Evolutionary conservation across 306 rosid species (phyloP), one percentile per base, ranked within the genome.

Genomic region (Phaseolus lunatus): DNA sequence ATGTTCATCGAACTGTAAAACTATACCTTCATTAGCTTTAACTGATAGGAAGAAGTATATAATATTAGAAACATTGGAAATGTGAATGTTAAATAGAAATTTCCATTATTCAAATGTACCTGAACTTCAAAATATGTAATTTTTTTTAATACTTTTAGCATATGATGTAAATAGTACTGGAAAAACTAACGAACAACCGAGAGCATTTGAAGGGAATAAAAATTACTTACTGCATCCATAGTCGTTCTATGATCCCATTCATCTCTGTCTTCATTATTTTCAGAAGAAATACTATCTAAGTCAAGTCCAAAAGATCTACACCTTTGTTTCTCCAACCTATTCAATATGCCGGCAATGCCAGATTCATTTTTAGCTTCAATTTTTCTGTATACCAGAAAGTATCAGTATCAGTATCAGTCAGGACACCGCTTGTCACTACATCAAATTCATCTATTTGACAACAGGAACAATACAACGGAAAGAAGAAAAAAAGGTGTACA

Each of bases 331-430:
- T 87, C 97, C 88, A 93, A 81, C 57, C 98, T 90, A 75, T 75
- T 87, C 86, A 96, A 82, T 83, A 96, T 96, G 26, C 99, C 99
- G 82, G 84, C 98, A 82, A 96, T 84, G 43, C 98, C 98, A 80
- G 91, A 89, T 69, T 91, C 81, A 80, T 72, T 9, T 12, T 39
- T 86, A 31, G 78, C 71, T 67, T 70, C 66, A 33, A 62, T 62
- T 84, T 87, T 90, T 66, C 99, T 96, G 84, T 62, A 31, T 29
- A n/a, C 67, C 56, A 79, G 69, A 73, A 77, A 29, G 58, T 41
- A 47, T 67, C 27, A 67, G 43, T 80, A 64, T 69, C 73, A 29
- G 58, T 41, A 47, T 67, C 27, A 67, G 43, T 80, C 27, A 77
- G 16, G 14, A 33, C 16, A 5, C 19, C 8, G 11, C 19, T 41